Conservation (phyloP, 495 filamentous ascomycete species). For the Penicillium pulvis region DNA sequence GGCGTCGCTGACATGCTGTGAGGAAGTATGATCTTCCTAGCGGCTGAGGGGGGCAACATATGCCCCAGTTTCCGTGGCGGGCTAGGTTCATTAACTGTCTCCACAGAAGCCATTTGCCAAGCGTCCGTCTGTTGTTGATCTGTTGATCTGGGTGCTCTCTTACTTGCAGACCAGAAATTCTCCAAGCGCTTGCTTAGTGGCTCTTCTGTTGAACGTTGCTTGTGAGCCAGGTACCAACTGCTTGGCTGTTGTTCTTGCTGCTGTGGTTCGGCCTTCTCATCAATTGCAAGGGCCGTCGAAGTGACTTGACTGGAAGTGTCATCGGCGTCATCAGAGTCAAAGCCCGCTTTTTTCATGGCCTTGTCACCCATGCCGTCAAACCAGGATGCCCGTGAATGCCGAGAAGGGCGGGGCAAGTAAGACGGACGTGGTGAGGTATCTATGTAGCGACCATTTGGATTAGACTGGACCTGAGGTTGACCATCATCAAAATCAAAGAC, state of each 20-base stretch:
- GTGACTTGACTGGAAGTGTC: conserved; percentile 37
- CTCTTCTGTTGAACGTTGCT: conserved; percentile 34
- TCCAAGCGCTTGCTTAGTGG: conserved; percentile 47
- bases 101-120: conserved; percentile 19
- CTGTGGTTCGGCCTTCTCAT: conserved; percentile 31
- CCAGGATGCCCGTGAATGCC: conserved; percentile 36
- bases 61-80: conserved; percentile 31
- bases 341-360: conserved; percentile 39
- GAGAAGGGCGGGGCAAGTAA: conserved; percentile 32
- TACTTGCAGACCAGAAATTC: conserved; percentile 45
- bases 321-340: conserved; percentile 39
- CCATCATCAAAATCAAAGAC: conserved; percentile 39
- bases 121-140: conserved; percentile 22
- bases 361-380: conserved; percentile 40
- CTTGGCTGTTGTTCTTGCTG: conserved; percentile 21
- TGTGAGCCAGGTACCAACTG: conserved; percentile 33
- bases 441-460: conserved; percentile 20
- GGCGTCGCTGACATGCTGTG: conserved; percentile 43
- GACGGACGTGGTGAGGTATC: conserved; percentile 25
- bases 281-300: conserved; percentile 37
- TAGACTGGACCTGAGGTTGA: conserved; percentile 29
- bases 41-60: conserved; percentile 31
- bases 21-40: conserved; percentile 41
- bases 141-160: conserved; percentile 25
- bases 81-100: conserved; percentile 19